phyloP scores from a whole-genome alignment of 106 monocot genomes.

The Phalaenopsis aphrodite region DNA sequence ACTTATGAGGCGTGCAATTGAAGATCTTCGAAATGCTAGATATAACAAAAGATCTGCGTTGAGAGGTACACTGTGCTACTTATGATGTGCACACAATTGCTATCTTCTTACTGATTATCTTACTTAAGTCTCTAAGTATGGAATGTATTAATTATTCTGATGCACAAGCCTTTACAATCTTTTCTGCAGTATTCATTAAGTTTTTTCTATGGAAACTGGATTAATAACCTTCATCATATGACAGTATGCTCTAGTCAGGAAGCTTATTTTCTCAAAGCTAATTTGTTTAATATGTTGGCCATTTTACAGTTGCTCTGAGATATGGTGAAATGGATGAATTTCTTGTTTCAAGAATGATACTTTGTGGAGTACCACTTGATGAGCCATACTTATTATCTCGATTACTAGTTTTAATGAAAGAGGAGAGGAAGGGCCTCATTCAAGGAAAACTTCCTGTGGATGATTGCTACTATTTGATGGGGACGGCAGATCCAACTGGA shows the following conservation, averaged over 20 bases:
- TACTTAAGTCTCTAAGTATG: background rate
- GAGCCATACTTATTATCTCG: constrained; percentile 42
- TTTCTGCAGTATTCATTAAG: background rate
- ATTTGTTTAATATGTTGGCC: background rate
- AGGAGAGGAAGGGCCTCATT: constrained; percentile 39
- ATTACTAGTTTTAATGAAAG: constrained; percentile 26
- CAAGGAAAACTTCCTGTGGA: constrained; percentile 36
- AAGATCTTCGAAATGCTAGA: constrained; percentile 15
- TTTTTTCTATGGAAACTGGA: background rate
- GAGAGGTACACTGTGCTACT: constrained; percentile 19
- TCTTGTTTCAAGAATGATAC: constrained; percentile 41
- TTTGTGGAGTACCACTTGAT: constrained; percentile 56
- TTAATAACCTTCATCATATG: background rate
- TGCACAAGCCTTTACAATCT: background rate
- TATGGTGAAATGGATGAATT: constrained; percentile 52
- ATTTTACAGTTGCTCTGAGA: constrained; percentile 38
- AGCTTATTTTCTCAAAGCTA: background rate
- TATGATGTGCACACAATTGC: background rate
- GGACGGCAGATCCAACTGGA: constrained; percentile 62
- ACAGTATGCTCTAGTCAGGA: background rate
- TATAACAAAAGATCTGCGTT: constrained; percentile 34
- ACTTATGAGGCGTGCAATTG: constrained; percentile 31
- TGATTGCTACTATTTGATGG: constrained; percentile 78
- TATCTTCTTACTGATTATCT: background rate
- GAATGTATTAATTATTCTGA: background rate